Evolutionary conservation across 2,329 filamentous ascomycete species (phyloP).

Genomic region (Hypoxylon sp.): DNA sequence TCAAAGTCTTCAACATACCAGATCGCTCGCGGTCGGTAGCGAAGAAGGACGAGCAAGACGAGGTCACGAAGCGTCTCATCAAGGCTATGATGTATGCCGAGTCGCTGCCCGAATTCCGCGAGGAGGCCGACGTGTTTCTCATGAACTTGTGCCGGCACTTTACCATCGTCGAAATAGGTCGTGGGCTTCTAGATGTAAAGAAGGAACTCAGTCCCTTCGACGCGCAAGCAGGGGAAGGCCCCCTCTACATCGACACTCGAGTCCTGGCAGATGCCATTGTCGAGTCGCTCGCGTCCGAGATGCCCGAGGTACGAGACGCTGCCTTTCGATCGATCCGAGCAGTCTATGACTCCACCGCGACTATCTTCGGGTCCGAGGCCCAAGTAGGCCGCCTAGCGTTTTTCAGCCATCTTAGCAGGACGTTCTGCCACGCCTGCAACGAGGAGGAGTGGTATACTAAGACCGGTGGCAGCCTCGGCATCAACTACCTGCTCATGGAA

Average conservation of each 20-base stretch:
- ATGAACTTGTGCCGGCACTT: constrained; percentile 88
- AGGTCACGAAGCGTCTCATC: constrained; percentile 81
- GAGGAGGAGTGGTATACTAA: constrained; percentile 99
- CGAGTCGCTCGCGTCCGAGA: constrained; percentile 88
- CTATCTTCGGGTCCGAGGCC: constrained; percentile 78
- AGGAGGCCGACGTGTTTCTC: constrained; percentile 78
- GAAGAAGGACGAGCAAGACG: constrained; percentile 87
- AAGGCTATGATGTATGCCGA: constrained; percentile 89
- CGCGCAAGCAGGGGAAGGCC: constrained; percentile 84
- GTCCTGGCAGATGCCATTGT: constrained; percentile 89
- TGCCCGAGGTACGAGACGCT: constrained; percentile 79
- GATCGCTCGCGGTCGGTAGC: constrained; percentile 83
- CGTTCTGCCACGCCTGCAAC: constrained; percentile 93
- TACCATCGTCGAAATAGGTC: constrained; percentile 86
- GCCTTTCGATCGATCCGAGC: constrained; percentile 81
- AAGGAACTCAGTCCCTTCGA: constrained; percentile 82
- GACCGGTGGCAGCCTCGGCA: constrained; percentile 88
- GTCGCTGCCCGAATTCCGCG: constrained; percentile 80
- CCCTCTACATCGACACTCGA: constrained; percentile 84
- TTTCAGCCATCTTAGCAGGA: constrained; percentile 81
- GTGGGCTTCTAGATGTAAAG: constrained; percentile 81
- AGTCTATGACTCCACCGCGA: constrained; percentile 77
- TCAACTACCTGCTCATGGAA: constrained; percentile 85
- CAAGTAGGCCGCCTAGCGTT: constrained; percentile 81
- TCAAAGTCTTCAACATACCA: constrained; percentile 74